Base-by-base conservation (phyloP, 805 yeast genomes). In the Pichia membranifaciens region DNA sequence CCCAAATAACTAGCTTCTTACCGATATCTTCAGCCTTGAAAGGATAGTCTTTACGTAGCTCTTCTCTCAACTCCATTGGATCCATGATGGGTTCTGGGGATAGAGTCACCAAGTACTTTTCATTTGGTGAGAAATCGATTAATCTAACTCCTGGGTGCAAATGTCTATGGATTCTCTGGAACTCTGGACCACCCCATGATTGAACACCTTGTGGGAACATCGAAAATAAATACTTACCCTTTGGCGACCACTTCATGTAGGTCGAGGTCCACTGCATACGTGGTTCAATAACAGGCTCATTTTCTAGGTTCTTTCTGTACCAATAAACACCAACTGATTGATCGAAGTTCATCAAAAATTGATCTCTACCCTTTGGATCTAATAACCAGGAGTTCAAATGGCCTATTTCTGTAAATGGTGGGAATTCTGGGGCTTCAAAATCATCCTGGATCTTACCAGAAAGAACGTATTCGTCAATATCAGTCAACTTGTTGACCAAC, bases 141-240 rank as follows among this genome's bases (percentile, higher is more conserved):
- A 89, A 78, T 64, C 93, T 79, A 41, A 89, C 96, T 61, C 87
- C 87, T 49, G 87, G 90, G 65, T 93, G 99, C 51, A 82, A 75
- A 62, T 86, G 88, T 68, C 88, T 82, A 58, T 76, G 79, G 57
- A 88, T 72, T 58, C 85, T 76, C 53, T 76, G 79, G 62, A 88
- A 88, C 41, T 78, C 73, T 47, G 78, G 77, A 52, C 98, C 97
- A 63, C 98, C 99, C 95, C 97, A 93, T 23, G 91, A 78, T 65
- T 88, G 95, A 48, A 89, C 81, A 74, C 98, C 98, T 69, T 87
- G 95, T 44, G 88, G 88, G 69, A 91, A 97, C 58, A 89, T 75
- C 1, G 97, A 83, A 58, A 87, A 80, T 54, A 91, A 68, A 62
- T 81, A 90, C 12, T 91, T 81, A 67, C 99, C 99, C 69, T 81